Percentiles rank a stretch among this genome's conserved stretches.
Evolutionary conservation across 106 monocot species (phyloP).

Genomic region (Amphibolis antarctica): DNA sequence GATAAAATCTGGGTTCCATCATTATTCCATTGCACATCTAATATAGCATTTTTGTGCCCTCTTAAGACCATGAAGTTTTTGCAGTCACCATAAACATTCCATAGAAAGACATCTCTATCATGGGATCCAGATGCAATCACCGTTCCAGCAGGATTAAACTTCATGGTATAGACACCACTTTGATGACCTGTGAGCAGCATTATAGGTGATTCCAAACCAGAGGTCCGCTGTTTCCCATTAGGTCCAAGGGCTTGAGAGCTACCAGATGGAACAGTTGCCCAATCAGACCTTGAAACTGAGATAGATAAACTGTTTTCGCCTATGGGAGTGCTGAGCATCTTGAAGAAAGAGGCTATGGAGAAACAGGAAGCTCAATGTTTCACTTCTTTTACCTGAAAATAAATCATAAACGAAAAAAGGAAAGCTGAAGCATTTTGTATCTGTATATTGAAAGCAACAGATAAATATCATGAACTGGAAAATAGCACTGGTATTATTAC

Average conservation of each 20-base stretch:
- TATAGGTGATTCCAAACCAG: conserved; percentile 83
- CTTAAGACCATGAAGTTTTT: conserved; percentile 83
- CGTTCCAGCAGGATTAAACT: conserved; percentile 85
- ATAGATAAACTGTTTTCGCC: conserved; percentile 35
- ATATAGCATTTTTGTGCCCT: conserved; percentile 89
- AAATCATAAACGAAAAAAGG: too few species aligned
- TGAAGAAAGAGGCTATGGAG: neutral
- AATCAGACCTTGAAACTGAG: conserved; percentile 36
- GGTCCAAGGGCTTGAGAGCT: conserved; percentile 25
- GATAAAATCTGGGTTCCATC: conserved; percentile 78
- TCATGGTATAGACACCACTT: conserved; percentile 79
- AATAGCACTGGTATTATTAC: too few species aligned
- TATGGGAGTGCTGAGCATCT: conserved; percentile 32
- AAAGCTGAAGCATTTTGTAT: too few species aligned
- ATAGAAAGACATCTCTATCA: conserved; percentile 81
- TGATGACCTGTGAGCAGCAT: conserved; percentile 94
- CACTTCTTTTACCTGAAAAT: too few species aligned
- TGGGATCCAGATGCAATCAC: conserved; percentile 90
- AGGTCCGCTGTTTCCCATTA: conserved; percentile 52
- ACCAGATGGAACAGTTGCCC: conserved; percentile 27
- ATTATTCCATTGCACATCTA: conserved; percentile 83
- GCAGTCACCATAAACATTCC: conserved; percentile 82
- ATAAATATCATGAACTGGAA: too few species aligned
- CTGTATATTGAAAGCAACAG: too few species aligned
- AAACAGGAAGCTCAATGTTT: too few species aligned